Base-by-base conservation (phyloP, 371 early-diverging fungal genomes). In the Batrachochytrium dendrobatidis region DNA sequence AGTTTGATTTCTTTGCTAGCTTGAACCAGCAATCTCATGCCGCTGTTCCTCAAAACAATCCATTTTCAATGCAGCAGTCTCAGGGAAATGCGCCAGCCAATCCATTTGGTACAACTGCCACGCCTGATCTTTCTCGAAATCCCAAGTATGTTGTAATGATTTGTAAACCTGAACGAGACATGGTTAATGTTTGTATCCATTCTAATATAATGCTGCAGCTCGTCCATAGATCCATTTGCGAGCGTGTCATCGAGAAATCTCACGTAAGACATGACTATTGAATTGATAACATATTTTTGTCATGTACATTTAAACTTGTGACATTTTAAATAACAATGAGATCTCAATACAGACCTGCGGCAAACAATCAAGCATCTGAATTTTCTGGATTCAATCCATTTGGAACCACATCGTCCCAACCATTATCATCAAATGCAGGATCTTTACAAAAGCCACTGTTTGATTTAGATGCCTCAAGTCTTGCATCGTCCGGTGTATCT, bases 171-270 rank as follows among this genome's bases (percentile, higher is more conserved):
- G 74, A 76, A 10, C 71, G 76, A 34, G 73, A 77, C 60, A 72
- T 71, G 66, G 65, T 63, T 18, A 53, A 63, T 28, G 15, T 10
- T 43, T 5, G 26, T 49, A 46, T 53, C 35, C 29, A 15, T 6
- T 10, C n/a, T 29, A 53, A 31, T n/a, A 26, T 43, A 8, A n/a
- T 20, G 17, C 20, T 29, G 52, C 39, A 71, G 60, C 43, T 62
- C 69, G 0, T 58, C 56, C 10, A 83, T 84, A 48, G 85, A 84
- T 59, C 85, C 85, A 6, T 70, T 73, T 43, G 70, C 67, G 17
- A 58, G 58, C 30, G 51, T 73, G 22, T 63, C 70, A 8, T 58
- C 72, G 0, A 54, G 58, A 24, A 62, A 50, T 4, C 31, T 55
- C 50, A 28, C 15, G 34, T 12, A 28, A 51, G 17, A 25, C 48